phyloP scores from a whole-genome alignment of 805 yeast genomes.

The Kluyveromyces wickerhamii region DNA sequence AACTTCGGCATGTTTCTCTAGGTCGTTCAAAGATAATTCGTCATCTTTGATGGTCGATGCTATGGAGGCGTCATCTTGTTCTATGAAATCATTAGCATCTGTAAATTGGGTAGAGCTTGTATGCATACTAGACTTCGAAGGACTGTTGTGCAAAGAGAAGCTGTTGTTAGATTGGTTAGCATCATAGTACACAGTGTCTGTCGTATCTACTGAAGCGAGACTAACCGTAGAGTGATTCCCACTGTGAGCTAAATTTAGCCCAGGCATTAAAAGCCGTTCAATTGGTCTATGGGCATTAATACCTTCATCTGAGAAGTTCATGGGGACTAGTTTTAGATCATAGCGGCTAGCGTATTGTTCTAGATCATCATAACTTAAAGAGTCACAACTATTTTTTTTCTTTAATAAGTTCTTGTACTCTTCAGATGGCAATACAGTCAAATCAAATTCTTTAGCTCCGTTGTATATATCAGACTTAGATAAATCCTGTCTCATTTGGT shows the following conservation, averaged over 20 bases:
- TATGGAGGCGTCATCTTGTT: slow-evolving; percentile 6
- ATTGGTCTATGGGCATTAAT: neutral
- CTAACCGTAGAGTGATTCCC: slow-evolving; percentile 19
- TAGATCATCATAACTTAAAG: slow-evolving; percentile 26
- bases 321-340: slow-evolving; percentile 31
- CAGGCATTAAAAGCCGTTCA: neutral
- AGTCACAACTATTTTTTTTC: slow-evolving; percentile 17
- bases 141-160: neutral
- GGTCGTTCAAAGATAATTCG: slow-evolving; percentile 6
- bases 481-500: slow-evolving; percentile 24
- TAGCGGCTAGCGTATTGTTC: slow-evolving; percentile 29
- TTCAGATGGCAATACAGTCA: slow-evolving; percentile 37
- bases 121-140: slow-evolving; percentile 3
- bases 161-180: slow-evolving; percentile 13
- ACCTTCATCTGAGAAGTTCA: slow-evolving; percentile 9
- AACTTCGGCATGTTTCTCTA: slow-evolving; percentile 9
- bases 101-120: slow-evolving; percentile 6
- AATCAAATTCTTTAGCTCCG: slow-evolving; percentile 35
- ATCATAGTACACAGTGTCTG: slow-evolving; percentile 27
- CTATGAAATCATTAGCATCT: slow-evolving; percentile 4
- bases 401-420: slow-evolving; percentile 35
- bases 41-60: slow-evolving; percentile 9
- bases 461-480: slow-evolving; percentile 29
- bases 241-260: neutral
- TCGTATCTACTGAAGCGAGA: slow-evolving; percentile 15